These are phyloP conservation scores for Penicillium oxalicum DNA, from an alignment of 2,329 filamentous ascomycete genomes.

Conservation along the genomic window DNA sequence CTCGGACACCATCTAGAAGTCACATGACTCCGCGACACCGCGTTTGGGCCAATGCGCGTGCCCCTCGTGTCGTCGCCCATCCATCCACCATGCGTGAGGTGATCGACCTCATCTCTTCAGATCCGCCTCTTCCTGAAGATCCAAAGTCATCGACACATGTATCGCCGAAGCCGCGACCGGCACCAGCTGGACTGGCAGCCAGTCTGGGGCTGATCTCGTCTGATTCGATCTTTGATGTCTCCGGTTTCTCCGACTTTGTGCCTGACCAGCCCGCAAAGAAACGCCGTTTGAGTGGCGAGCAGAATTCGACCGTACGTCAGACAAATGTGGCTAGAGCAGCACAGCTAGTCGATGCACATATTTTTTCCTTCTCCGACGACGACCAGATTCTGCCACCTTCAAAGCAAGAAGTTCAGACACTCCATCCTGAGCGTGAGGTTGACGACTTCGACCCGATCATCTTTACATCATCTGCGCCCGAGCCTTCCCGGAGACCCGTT, in stretches of 20 bases:
- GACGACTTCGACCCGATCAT: slow-evolving; percentile 39
- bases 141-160: slow-evolving; percentile 7
- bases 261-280: slow-evolving; percentile 28
- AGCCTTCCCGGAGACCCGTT: slow-evolving; percentile 12
- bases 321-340: slow-evolving; percentile 1
- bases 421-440: slow-evolving; percentile 13
- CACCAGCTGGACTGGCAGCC: slow-evolving; percentile 8
- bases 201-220: slow-evolving; percentile 17
- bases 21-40: slow-evolving; percentile 24
- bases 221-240: slow-evolving; percentile 23
- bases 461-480: slow-evolving; percentile 38
- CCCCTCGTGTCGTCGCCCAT: slow-evolving; percentile 9
- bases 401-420: slow-evolving; percentile 4
- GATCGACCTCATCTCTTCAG: slow-evolving; percentile 35
- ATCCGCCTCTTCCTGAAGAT: slow-evolving; percentile 21
- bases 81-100: slow-evolving; percentile 33
- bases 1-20: slow-evolving; percentile 4
- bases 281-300: slow-evolving; percentile 25
- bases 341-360: slow-evolving; percentile 1
- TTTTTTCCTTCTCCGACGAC: slow-evolving; percentile 28
- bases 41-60: slow-evolving; percentile 17
- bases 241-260: slow-evolving; percentile 22
- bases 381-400: slow-evolving; percentile 18
- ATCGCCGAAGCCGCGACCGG: slow-evolving; percentile 4
- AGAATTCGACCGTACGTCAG: slow-evolving; percentile 3